These are phyloP conservation scores for Calocera viscosa DNA, from an alignment of 768 basidiomycete species.

Conservation along the genomic window DNA sequence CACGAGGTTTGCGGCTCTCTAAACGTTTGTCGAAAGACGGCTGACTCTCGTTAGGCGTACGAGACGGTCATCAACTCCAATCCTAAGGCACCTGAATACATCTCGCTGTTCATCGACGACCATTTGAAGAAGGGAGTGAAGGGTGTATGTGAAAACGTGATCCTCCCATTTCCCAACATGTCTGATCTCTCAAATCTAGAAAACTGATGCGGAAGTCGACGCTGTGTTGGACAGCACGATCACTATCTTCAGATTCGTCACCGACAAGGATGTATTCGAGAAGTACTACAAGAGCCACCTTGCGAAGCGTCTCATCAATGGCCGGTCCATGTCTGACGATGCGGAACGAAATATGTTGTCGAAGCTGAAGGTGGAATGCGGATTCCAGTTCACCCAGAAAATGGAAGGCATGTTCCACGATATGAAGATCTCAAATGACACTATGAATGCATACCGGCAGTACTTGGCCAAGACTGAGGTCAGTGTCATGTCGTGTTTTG, in stretches of 20 bases:
- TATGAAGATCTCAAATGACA: constrained; percentile 78
- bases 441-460: constrained; percentile 59
- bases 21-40: not conserved
- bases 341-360: constrained; percentile 95
- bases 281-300: constrained; percentile 95
- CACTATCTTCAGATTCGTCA: constrained; percentile 83
- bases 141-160: constrained; percentile 47
- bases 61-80: constrained; percentile 82
- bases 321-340: constrained; percentile 88
- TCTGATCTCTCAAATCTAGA: constrained; percentile 37
- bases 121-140: constrained; percentile 89
- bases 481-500: constrained; percentile 23
- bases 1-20: constrained; percentile 45
- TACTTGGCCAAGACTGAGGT: constrained; percentile 49
- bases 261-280: constrained; percentile 96
- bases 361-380: constrained; percentile 93
- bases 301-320: constrained; percentile 75
- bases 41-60: constrained; percentile 55
- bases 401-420: constrained; percentile 99
- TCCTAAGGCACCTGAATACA: constrained; percentile 79
- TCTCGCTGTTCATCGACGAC: constrained; percentile 94
- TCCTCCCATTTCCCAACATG: not conserved
- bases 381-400: constrained; percentile 93
- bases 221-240: constrained; percentile 87
- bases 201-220: constrained; percentile 90